phyloP scores from a whole-genome alignment of 106 monocot species.

The Ottelia alismoides region DNA sequence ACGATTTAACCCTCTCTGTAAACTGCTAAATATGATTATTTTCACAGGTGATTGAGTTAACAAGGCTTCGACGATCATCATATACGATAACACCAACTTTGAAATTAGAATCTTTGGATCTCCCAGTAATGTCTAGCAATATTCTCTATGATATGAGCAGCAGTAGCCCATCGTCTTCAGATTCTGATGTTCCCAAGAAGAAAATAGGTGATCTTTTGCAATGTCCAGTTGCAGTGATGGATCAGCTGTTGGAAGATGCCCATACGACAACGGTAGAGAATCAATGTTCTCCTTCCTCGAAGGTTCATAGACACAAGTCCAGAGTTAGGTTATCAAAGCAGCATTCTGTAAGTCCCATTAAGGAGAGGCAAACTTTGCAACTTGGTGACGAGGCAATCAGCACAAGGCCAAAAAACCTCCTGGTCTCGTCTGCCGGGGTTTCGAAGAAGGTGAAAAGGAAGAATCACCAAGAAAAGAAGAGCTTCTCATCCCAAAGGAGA shows the following conservation, averaged over 20 bases:
- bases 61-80: constrained; percentile 1
- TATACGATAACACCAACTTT: not conserved
- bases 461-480: not conserved
- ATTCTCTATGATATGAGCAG: constrained; percentile 12
- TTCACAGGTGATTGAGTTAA: constrained; percentile 8
- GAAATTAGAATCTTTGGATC: not conserved
- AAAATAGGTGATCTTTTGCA: not conserved
- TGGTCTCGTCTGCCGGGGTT: not conserved
- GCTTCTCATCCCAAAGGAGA: not conserved
- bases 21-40: too few relatives aligned
- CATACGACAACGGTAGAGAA: not conserved
- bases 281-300: not conserved
- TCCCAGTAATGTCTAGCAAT: constrained; percentile 6
- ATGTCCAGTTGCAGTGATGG: not conserved
- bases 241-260: not conserved
- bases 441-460: not conserved
- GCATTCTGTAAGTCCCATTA: not conserved
- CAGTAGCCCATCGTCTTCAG: constrained; percentile 6
- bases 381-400: not conserved
- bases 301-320: not conserved
- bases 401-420: not conserved
- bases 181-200: constrained; percentile 16
- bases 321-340: not conserved
- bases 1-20: too few relatives aligned
- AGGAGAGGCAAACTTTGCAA: not conserved